Evolutionary conservation across 441 rosid species (phyloP), one percentile per base, ranked within the genome.

Genomic region (Francoa sonchifolia): DNA sequence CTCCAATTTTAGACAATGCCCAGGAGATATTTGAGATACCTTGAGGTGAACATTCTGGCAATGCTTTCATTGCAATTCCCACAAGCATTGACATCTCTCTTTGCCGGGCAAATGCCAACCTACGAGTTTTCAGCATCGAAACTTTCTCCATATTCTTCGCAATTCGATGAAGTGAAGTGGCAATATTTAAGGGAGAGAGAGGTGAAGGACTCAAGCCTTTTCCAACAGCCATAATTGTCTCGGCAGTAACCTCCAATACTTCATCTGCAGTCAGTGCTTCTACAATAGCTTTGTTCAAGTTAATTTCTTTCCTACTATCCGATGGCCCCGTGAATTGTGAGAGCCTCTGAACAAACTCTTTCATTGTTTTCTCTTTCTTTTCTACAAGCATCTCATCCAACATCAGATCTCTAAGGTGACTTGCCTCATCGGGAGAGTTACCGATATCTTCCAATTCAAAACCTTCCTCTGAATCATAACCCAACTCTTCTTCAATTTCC

Each of bases 141-240:
- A 75, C 82, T 62, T 79, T 79, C 75, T 89, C 98, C 96, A 89
- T 85, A 62, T 77, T 85, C 81, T 77, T 89, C 33, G 92, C 89
- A 44, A 89, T 82, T 37, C 94, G 66, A 57, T 85, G 94, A 42
- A 89, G 77, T 2, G 83, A 77, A 37, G 89, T 89, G 47, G 96
- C 89, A 44, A 85, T 65, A 58, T 89, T 79, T 50, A 89, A 18
- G 19, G 94, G 94, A 16, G 92, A 68, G 11, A 85, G 55, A 0
- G 94, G 94, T 1, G 87, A 85, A 42, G 96, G 98, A 30, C 74
- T 82, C 65, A 89, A 60, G 42, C 96, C 94, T 67, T 85, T 85
- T 44, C 80, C 79, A 37, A 85, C 86, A 8, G 79, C 89, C 71
- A 69, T 57, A 37, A 89, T 82, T 58, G 72, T 71, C 52, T 82